These are phyloP conservation scores for Pseudocohnilembus persalinus DNA, from an alignment of 169 alveolate species.

Conservation along the genomic window DNA sequence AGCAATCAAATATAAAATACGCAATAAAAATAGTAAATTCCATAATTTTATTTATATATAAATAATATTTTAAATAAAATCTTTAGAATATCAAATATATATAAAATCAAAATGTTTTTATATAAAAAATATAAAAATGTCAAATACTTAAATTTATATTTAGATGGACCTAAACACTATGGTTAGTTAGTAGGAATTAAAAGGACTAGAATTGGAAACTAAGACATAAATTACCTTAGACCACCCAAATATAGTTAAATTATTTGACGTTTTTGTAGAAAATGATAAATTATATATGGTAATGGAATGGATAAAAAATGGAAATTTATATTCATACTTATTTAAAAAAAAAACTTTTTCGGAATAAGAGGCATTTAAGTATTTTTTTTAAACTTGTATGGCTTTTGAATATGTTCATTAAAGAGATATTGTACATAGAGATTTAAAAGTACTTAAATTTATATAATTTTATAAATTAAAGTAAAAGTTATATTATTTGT, in stretches of 20 bases:
- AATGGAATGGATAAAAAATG: constrained; percentile 64
- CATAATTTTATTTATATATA: neutral
- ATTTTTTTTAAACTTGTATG: constrained; percentile 52
- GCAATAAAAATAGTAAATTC: constrained; percentile 50
- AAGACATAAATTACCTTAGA: constrained; percentile 47
- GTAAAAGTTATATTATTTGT: neutral
- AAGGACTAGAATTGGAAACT: constrained; percentile 55
- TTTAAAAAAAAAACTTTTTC: constrained; percentile 39
- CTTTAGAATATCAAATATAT: neutral
- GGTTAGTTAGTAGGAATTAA: constrained; percentile 19
- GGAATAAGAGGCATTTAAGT: constrained; percentile 70
- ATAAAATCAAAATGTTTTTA: no score
- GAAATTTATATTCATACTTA: constrained; percentile 57
- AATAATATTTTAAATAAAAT: neutral
- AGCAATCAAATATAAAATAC: constrained; percentile 27
- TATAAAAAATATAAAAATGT: neutral
- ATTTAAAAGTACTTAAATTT: constrained; percentile 65
- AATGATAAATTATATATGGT: constrained; percentile 45
- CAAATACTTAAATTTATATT: neutral
- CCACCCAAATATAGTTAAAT: constrained; percentile 55
- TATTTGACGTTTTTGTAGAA: constrained; percentile 51
- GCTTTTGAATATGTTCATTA: constrained; percentile 63
- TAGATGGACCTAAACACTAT: constrained; percentile 33
- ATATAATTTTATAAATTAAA: neutral
- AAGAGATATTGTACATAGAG: constrained; percentile 65